Evolutionary conservation across 2,329 filamentous ascomycete species (phyloP).

Genomic region (Penicillium hordei): DNA sequence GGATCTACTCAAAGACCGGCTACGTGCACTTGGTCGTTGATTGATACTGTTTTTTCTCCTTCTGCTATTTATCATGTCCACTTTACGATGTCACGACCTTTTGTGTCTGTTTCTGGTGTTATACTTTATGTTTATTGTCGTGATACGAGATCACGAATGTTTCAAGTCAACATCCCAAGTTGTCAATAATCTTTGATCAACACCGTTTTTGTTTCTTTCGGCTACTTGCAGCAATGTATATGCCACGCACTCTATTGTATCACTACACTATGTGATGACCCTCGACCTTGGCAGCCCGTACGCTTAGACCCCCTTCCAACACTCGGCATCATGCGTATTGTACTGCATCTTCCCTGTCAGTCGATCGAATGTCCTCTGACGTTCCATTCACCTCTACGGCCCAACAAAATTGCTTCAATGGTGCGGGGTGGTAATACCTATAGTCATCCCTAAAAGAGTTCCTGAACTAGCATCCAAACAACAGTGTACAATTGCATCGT

Average conservation of each 20-base stretch:
- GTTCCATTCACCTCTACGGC: not conserved
- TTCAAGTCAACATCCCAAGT: not conserved
- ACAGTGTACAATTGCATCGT: too few species aligned
- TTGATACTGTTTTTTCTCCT: constrained; percentile 11
- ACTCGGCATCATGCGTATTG: too few species aligned
- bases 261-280: not conserved
- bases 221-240: constrained; percentile 1
- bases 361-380: not conserved
- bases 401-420: not conserved
- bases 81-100: constrained; percentile 30
- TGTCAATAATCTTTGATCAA: not conserved
- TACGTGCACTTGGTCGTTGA: constrained; percentile 28
- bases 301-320: not conserved
- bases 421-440: not conserved
- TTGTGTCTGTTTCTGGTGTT: constrained; percentile 5
- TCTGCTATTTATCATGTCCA: constrained; percentile 11
- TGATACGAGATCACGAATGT: not conserved
- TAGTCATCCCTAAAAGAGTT: not conserved
- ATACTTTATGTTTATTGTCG: constrained; percentile 4
- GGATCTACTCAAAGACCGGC: constrained; percentile 31
- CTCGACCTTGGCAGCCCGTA: not conserved
- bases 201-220: not conserved
- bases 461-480: not conserved
- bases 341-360: not conserved
- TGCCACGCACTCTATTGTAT: not conserved